Percentiles rank a stretch among this genome's conserved stretches.
Conservation (phyloP, 2,329 filamentous ascomycete genomes). For the Colletotrichum sansevieriae region DNA sequence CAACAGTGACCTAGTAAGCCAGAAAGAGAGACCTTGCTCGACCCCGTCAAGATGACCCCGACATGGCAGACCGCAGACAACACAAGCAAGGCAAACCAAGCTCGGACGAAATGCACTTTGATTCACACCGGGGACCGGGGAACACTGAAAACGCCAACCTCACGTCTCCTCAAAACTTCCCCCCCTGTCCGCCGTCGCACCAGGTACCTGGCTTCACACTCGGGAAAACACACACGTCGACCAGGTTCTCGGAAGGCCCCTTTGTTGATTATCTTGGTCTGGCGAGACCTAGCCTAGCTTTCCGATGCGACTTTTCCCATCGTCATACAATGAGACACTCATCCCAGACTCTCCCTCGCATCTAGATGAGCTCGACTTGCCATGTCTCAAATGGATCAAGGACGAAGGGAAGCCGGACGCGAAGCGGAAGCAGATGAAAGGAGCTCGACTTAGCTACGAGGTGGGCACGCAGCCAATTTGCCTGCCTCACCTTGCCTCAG, state of each 20-base stretch:
- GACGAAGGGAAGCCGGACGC: not conserved
- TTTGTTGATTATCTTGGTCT: constrained; percentile 16
- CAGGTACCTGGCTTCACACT: constrained; percentile 36
- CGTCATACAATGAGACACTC: not conserved
- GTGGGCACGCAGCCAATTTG: constrained; percentile 1
- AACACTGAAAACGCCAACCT: constrained; percentile 1
- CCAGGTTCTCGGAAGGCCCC: constrained; percentile 35
- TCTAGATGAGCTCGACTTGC: not conserved
- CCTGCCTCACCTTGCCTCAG: constrained; percentile 15
- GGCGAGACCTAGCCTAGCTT: not conserved
- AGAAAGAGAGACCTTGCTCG: too few species aligned
- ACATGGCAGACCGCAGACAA: constrained; percentile 12
- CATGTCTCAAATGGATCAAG: not conserved
- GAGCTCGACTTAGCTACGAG: not conserved
- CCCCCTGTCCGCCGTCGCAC: constrained; percentile 16
- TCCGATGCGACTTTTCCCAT: not conserved
- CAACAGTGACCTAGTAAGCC: too few species aligned
- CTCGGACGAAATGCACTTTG: constrained; percentile 13
- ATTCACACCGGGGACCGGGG: constrained; percentile 16
- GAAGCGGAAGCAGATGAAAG: not conserved
- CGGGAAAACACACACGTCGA: constrained; percentile 6
- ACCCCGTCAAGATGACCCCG: not conserved
- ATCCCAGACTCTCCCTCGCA: constrained; percentile 5
- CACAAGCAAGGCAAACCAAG: constrained; percentile 4
- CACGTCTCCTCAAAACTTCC: constrained; percentile 13